Conservation (phyloP, 495 filamentous ascomycete genomes). For the Umbilicaria muhlenbergii region DNA sequence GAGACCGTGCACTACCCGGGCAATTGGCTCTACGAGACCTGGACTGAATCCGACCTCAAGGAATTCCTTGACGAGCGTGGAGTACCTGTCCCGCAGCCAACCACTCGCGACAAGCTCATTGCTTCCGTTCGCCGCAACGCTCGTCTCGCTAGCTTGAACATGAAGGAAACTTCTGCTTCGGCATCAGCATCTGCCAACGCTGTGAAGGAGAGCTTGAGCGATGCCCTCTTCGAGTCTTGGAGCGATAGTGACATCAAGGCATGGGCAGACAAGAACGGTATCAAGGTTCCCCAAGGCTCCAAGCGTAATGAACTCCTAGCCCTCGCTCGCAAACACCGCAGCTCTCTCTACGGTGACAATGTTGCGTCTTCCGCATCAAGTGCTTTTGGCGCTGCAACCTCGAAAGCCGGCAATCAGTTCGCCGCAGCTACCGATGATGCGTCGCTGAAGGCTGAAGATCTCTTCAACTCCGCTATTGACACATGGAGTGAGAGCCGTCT, state of each 20-base stretch:
- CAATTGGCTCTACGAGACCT: constrained; percentile 86
- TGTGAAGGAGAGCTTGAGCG: constrained; percentile 55
- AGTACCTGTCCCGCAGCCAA: constrained; percentile 74
- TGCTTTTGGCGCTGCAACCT: constrained; percentile 65
- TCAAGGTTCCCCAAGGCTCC: constrained; percentile 78
- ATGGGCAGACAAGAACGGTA: constrained; percentile 59
- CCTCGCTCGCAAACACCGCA: constrained; percentile 79
- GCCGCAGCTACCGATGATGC: constrained; percentile 61
- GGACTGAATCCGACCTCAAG: constrained; percentile 64
- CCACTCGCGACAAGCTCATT: constrained; percentile 74
- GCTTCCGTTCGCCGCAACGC: constrained; percentile 84
- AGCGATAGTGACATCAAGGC: constrained; percentile 66
- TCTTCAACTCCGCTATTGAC: constrained; percentile 46
- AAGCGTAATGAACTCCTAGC: constrained; percentile 80
- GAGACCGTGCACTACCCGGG: constrained; percentile 76
- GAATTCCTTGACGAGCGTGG: constrained; percentile 84
- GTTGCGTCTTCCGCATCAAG: constrained; percentile 43
- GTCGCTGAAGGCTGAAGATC: constrained; percentile 44
- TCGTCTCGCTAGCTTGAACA: constrained; percentile 52
- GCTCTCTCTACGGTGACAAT: constrained; percentile 53
- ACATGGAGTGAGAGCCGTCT: constrained; percentile 60
- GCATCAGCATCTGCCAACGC: constrained; percentile 49
- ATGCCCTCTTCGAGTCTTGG: constrained; percentile 81
- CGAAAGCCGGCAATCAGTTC: constrained; percentile 62
- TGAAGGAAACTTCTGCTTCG: constrained; percentile 41